These are phyloP conservation scores for Setomelanomma holmii DNA, from an alignment of 2,329 filamentous ascomycete genomes.

Conservation along the genomic window DNA sequence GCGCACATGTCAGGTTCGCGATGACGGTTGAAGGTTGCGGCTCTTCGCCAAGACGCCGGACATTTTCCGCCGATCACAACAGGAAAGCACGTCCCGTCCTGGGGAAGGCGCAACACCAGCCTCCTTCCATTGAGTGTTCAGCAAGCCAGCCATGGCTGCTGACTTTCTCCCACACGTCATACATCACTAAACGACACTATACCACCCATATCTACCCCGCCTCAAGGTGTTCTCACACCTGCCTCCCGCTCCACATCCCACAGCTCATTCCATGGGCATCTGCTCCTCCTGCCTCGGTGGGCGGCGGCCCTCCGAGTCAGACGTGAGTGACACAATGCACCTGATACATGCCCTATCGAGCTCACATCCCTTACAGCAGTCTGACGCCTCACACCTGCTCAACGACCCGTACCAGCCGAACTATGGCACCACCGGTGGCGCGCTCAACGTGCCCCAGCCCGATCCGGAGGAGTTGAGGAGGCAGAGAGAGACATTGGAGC, in stretches of 20 bases:
- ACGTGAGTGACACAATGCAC: slow-evolving; percentile 44
- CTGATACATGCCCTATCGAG: slow-evolving; percentile 8
- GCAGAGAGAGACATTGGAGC: slow-evolving; percentile 57
- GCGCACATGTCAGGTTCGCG: slow-evolving; percentile 13
- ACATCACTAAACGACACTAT: slow-evolving; percentile 1
- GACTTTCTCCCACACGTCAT: slow-evolving; percentile 9
- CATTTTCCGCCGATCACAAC: slow-evolving; percentile 23
- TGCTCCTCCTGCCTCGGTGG: slow-evolving; percentile 58
- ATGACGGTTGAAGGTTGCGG: slow-evolving; percentile 14
- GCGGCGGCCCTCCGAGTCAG: slow-evolving; percentile 52
- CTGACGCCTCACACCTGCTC: slow-evolving; percentile 56
- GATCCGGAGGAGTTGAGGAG: slow-evolving; percentile 58
- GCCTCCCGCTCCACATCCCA: background rate
- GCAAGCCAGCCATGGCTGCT: slow-evolving; percentile 19
- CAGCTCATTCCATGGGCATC: slow-evolving; percentile 53
- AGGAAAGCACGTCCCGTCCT: slow-evolving; percentile 8
- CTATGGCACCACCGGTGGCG: slow-evolving; percentile 52
- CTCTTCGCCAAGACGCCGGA: slow-evolving; percentile 21
- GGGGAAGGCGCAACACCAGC: slow-evolving; percentile 17
- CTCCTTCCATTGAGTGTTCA: slow-evolving; percentile 16
- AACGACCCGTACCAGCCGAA: slow-evolving; percentile 53
- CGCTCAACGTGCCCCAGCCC: slow-evolving; percentile 49
- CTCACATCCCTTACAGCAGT: slow-evolving; percentile 49
- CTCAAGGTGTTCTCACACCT: background rate
- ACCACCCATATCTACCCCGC: slow-evolving; percentile 5